Conservation (phyloP, 805 yeast species). For the Lipomyces kockii region DNA sequence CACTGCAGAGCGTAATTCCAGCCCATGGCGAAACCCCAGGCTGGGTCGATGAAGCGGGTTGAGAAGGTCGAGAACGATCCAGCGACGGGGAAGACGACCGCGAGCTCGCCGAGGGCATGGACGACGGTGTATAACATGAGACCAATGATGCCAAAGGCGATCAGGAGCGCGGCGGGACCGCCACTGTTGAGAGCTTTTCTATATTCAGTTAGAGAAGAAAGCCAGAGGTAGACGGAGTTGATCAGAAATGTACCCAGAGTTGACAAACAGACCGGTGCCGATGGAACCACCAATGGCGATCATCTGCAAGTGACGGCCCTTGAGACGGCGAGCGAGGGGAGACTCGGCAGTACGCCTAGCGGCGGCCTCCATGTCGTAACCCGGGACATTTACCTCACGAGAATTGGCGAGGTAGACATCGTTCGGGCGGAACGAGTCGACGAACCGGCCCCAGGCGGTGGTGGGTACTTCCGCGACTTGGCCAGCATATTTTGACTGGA, state of each 20-base stretch:
- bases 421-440: slow-evolving; percentile 31
- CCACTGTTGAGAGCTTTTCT: slow-evolving; percentile 51
- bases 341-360: slow-evolving; percentile 51
- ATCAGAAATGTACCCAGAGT: slow-evolving; percentile 28
- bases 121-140: slow-evolving; percentile 58
- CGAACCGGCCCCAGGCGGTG: slow-evolving; percentile 12
- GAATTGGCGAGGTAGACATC: slow-evolving; percentile 12
- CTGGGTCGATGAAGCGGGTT: slow-evolving; percentile 66
- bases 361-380: slow-evolving; percentile 33
- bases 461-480: slow-evolving; percentile 7
- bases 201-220: neutral
- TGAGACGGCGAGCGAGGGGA: slow-evolving; percentile 56
- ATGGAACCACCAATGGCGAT: slow-evolving; percentile 85
- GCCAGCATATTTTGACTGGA: neutral
- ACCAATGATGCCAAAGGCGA: slow-evolving; percentile 57
- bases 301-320: slow-evolving; percentile 53
- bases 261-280: slow-evolving; percentile 71
- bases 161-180: slow-evolving; percentile 58
- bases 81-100: slow-evolving; percentile 66
- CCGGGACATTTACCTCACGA: neutral
- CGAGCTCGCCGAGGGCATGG: slow-evolving; percentile 62
- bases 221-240: neutral
- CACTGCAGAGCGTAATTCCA: slow-evolving; percentile 72
- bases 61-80: slow-evolving; percentile 67
- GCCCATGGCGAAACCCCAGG: slow-evolving; percentile 73